These are phyloP conservation scores for Suillus clintonianus DNA, from an alignment of 768 basidiomycete genomes.

Conservation along the genomic window DNA sequence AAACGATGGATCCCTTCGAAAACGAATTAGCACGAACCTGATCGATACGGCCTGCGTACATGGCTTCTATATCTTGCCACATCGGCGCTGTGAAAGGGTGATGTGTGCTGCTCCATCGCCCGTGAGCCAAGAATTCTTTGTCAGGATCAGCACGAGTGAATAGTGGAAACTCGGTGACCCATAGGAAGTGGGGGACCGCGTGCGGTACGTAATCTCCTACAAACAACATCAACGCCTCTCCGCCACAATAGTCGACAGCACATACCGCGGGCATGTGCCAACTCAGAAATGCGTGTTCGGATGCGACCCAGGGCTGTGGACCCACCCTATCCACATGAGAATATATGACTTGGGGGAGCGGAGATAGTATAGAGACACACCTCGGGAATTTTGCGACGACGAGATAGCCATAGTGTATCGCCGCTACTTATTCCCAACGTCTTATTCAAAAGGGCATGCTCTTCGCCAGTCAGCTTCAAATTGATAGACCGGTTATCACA, in stretches of 20 bases:
- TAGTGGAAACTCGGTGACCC: conserved; percentile 95
- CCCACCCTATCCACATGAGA: conserved; percentile 64
- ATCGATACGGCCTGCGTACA: conserved; percentile 71
- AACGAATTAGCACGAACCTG: conserved; percentile 38
- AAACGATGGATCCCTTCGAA: neutral
- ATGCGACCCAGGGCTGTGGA: conserved; percentile 79
- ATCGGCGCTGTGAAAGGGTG: conserved; percentile 98
- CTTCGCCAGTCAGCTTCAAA: conserved; percentile 22
- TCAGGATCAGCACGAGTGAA: conserved; percentile 87
- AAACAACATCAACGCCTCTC: conserved; percentile 14
- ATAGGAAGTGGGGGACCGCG: conserved; percentile 77
- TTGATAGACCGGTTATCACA: conserved; percentile 31
- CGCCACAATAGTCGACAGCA: conserved; percentile 13
- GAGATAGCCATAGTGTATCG: conserved; percentile 60
- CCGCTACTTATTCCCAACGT: conserved; percentile 47
- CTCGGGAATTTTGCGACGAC: conserved; percentile 51
- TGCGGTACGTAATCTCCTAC: conserved; percentile 60
- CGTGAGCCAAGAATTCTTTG: conserved; percentile 82
- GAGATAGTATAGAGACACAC: conserved; percentile 37
- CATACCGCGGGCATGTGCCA: conserved; percentile 65
- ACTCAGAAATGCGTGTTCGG: conserved; percentile 65
- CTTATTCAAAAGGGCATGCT: conserved; percentile 38
- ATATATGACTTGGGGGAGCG: conserved; percentile 3
- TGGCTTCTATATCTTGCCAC: conserved; percentile 79
- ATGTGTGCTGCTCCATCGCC: conserved; percentile 90